Conservation (phyloP, 352 stramenopile species). For the Globisporangium rhizosaccharum region DNA sequence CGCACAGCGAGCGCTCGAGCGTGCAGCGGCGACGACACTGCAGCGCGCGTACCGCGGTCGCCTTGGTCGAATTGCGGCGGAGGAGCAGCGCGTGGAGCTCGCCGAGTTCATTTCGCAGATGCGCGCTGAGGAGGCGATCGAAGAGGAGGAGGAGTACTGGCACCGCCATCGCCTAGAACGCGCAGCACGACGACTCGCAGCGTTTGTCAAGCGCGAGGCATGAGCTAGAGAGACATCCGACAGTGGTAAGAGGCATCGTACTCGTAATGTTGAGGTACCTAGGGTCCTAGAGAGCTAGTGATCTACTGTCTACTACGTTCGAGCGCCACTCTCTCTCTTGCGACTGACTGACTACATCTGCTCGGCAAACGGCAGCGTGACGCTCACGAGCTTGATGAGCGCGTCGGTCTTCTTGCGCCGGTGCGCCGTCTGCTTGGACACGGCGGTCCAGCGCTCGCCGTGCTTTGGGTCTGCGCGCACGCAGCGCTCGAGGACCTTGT, state of each 20-base stretch:
- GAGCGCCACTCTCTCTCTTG: neutral
- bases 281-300: no score
- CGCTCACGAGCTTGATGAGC: conserved; percentile 74
- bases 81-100: conserved; percentile 85
- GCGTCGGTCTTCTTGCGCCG: conserved; percentile 71
- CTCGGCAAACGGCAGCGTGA: conserved; percentile 66
- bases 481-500: conserved; percentile 86
- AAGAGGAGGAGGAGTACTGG: conserved; percentile 86
- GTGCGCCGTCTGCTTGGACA: conserved; percentile 92
- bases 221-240: conserved; percentile 6
- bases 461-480: conserved; percentile 91
- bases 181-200: conserved; percentile 37
- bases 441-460: conserved; percentile 91
- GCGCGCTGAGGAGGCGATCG: conserved; percentile 84
- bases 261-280: neutral
- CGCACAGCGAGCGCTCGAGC: conserved; percentile 69
- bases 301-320: no score
- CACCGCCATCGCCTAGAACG: conserved; percentile 46
- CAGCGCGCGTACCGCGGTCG: conserved; percentile 86
- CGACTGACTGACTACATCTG: conserved; percentile 18
- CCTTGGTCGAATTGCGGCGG: conserved; percentile 72
- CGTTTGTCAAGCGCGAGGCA: conserved; percentile 62
- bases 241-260: conserved; percentile 1
- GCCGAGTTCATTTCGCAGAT: conserved; percentile 92
- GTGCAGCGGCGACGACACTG: conserved; percentile 74